Percentiles rank a stretch among this genome's conserved stretches.
Conservation (phyloP, 192 early-diverging fungal species). For the Coemansia sp. region DNA sequence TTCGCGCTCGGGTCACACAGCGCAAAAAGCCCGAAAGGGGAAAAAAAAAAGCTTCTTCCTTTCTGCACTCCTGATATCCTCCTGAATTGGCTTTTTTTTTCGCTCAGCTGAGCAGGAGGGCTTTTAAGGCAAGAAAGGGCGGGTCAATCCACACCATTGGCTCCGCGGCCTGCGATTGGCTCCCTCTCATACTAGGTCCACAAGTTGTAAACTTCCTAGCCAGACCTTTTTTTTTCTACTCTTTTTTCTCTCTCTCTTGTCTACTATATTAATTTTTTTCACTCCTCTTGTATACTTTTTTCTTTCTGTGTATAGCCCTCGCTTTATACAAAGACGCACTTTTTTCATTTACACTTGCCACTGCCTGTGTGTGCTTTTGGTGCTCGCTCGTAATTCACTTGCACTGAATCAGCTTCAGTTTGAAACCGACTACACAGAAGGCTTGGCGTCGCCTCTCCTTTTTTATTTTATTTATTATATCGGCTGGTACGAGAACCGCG, state of each 20-base stretch:
- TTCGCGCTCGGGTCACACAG: neutral
- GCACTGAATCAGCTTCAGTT: neutral
- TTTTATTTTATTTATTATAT: neutral
- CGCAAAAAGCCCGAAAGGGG: neutral
- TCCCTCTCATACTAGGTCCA: neutral
- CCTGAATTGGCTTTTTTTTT: neutral
- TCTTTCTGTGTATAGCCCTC: neutral
- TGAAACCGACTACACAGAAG: neutral
- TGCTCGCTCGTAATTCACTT: conserved; percentile 2
- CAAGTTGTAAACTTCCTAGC: neutral
- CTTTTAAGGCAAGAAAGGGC: neutral
- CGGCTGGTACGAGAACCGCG: neutral
- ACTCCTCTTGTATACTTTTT: neutral
- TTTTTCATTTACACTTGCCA: neutral
- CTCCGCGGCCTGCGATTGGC: neutral
- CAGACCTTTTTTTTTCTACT: neutral
- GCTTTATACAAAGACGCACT: neutral
- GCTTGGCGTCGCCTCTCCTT: neutral
- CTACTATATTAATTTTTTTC: conserved; percentile 2
- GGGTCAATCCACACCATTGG: neutral
- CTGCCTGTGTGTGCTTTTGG: neutral
- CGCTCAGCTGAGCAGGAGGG: neutral
- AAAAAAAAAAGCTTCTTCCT: neutral
- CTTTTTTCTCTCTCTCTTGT: neutral
- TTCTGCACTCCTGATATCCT: neutral